Percentiles rank a stretch among this genome's conserved stretches.
phyloP scores from a whole-genome alignment of 257 asterid genomes.

The Leptodermis oblonga region DNA sequence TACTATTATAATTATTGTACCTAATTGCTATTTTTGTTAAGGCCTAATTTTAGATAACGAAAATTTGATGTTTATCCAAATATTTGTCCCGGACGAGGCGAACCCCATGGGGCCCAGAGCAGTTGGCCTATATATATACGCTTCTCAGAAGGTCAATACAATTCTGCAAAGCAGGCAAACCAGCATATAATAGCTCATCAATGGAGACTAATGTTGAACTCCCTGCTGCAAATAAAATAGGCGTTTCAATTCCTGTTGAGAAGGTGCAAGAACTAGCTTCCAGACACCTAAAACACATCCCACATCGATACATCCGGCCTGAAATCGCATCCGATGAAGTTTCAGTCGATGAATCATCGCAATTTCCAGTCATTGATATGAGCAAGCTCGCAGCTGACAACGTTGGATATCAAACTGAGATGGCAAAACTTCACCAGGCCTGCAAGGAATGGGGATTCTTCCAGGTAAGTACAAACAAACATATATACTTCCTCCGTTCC shows the following conservation, averaged over 20 bases:
- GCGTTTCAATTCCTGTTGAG: conserved; percentile 26
- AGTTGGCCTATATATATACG: too few species aligned
- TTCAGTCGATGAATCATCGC: conserved; percentile 14
- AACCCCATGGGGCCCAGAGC: too few species aligned
- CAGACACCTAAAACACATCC: conserved; percentile 15
- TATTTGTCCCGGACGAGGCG: too few species aligned
- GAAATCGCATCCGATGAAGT: conserved; percentile 19
- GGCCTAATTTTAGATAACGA: too few species aligned
- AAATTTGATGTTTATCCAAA: too few species aligned
- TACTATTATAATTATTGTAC: too few species aligned
- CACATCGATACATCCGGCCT: conserved; percentile 24
- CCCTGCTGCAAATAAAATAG: conserved; percentile 3
- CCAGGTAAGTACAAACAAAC: conserved; percentile 21
- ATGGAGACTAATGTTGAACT: too few species aligned
- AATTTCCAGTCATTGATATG: conserved; percentile 38
- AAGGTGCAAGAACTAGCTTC: conserved; percentile 36
- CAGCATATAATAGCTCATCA: too few species aligned
- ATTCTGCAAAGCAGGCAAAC: too few species aligned
- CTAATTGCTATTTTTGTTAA: too few species aligned
- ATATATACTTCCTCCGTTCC: not conserved
- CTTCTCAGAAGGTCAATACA: too few species aligned
- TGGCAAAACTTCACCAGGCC: conserved; percentile 33
- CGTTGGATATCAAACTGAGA: too few species aligned
- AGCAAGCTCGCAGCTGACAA: conserved; percentile 21
- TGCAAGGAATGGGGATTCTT: conserved; percentile 40